Percentiles rank a stretch among this genome's conserved stretches.
Conservation (phyloP, 2,329 filamentous ascomycete genomes). For the Macrophomina phaseolina region DNA sequence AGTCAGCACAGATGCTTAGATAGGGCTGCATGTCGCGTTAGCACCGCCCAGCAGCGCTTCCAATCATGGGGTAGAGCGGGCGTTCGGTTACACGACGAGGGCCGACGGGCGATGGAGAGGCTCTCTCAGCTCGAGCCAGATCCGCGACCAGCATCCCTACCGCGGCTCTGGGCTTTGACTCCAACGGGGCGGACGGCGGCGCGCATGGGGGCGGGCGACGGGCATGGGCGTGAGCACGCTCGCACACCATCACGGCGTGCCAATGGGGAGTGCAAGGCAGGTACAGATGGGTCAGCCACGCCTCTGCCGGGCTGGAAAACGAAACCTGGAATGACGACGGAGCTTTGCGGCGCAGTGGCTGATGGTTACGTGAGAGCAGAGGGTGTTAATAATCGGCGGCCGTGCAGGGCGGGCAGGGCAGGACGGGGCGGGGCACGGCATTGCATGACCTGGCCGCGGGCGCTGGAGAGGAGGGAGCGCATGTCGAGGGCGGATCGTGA, state of each 20-base stretch:
- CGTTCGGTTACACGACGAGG: constrained; percentile 22
- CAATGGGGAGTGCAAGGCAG: constrained; percentile 3
- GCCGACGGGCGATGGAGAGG: constrained; percentile 16
- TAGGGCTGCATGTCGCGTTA: constrained; percentile 27
- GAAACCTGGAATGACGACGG: constrained; percentile 17
- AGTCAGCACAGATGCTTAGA: constrained; percentile 26
- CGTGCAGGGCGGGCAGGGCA: neutral
- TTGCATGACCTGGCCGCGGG: no score
- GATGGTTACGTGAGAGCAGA: constrained; percentile 23
- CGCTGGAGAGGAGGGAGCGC: neutral
- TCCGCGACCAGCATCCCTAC: constrained; percentile 18
- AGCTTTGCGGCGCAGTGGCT: constrained; percentile 15
- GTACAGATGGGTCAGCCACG: constrained; percentile 17
- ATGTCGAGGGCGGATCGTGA: neutral
- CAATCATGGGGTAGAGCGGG: constrained; percentile 11
- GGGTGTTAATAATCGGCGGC: constrained; percentile 8
- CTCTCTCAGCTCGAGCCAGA: constrained; percentile 24
- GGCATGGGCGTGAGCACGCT: constrained; percentile 5
- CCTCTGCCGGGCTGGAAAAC: constrained; percentile 11
- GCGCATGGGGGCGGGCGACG: constrained; percentile 9
- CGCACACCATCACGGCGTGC: constrained; percentile 8
- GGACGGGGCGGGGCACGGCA: neutral
- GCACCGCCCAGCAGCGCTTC: constrained; percentile 4
- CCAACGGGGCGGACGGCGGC: constrained; percentile 14
- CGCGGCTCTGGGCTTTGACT: constrained; percentile 17